Percentiles rank a stretch among this genome's conserved stretches.
These are phyloP conservation scores for Curvularia hawaiiensis DNA, from an alignment of 2,329 filamentous ascomycete genomes.

Conservation along the genomic window DNA sequence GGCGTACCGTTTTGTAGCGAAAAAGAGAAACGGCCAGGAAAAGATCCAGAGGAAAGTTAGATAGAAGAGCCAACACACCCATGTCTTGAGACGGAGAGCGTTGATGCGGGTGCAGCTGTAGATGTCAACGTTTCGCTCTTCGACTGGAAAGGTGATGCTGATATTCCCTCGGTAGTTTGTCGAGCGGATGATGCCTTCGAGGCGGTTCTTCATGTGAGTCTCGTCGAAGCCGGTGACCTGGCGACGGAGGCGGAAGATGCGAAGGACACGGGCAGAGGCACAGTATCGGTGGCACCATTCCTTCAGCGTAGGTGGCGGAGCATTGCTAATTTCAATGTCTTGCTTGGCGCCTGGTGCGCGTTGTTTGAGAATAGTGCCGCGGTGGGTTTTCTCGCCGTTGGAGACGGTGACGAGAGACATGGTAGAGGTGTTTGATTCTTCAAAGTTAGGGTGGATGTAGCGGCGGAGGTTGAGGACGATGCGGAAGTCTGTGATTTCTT, in stretches of 20 bases:
- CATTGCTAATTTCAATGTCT: constrained; percentile 54
- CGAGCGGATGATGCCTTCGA: constrained; percentile 63
- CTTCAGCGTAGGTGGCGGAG: constrained; percentile 48
- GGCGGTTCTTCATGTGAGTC: constrained; percentile 55
- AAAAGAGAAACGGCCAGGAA: constrained; percentile 71
- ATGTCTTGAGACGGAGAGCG: constrained; percentile 66
- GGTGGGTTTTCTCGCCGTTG: constrained; percentile 64
- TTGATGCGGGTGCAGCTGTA: constrained; percentile 69
- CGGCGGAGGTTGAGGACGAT: constrained; percentile 42
- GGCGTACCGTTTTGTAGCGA: constrained; percentile 70
- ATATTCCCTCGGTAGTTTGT: constrained; percentile 72
- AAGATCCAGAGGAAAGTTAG: constrained; percentile 71
- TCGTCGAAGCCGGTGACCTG: constrained; percentile 67
- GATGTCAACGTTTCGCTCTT: constrained; percentile 63
- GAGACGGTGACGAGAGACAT: constrained; percentile 54
- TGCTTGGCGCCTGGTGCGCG: constrained; percentile 55
- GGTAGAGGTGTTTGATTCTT: constrained; percentile 21
- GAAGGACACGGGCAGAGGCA: constrained; percentile 62
- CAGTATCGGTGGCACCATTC: constrained; percentile 75
- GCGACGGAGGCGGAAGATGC: constrained; percentile 53
- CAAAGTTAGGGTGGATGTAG: constrained; percentile 34
- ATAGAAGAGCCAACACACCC: constrained; percentile 69
- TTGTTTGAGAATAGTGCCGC: constrained; percentile 65
- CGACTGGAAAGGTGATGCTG: constrained; percentile 63
- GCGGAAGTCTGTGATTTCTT: constrained; percentile 45